Conservation (phyloP, 2,329 filamentous ascomycete species). For the Aaosphaeria pasadenensis region DNA sequence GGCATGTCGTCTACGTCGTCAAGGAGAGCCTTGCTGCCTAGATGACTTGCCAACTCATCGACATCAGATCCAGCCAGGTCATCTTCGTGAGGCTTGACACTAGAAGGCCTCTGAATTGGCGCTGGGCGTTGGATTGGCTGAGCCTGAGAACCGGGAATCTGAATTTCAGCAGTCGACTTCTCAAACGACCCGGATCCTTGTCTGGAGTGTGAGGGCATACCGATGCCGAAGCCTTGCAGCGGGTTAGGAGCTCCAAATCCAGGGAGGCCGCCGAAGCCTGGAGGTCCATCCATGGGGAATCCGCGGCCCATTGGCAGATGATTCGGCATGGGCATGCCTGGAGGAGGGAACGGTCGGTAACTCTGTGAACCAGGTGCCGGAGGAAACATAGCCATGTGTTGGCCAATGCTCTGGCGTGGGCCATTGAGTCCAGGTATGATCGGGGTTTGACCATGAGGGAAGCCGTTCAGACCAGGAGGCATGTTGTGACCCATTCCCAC, state of each 20-base stretch:
- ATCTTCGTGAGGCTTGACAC: slow-evolving; percentile 57
- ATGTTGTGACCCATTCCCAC: slow-evolving; percentile 47
- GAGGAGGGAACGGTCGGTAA: slow-evolving; percentile 54
- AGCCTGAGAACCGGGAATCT: slow-evolving; percentile 48
- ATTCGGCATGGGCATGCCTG: slow-evolving; percentile 57
- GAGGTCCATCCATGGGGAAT: slow-evolving; percentile 54
- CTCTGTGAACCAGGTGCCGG: slow-evolving; percentile 50
- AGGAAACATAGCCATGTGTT: slow-evolving; percentile 55
- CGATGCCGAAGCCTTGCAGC: slow-evolving; percentile 39
- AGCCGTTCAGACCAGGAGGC: slow-evolving; percentile 48
- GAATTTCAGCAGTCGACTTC: slow-evolving; percentile 57
- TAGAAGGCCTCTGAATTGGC: slow-evolving; percentile 84
- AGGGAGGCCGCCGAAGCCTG: slow-evolving; percentile 51
- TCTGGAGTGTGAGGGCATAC: slow-evolving; percentile 63
- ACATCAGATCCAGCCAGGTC: slow-evolving; percentile 50
- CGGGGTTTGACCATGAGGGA: slow-evolving; percentile 51
- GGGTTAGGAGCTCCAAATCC: slow-evolving; percentile 34
- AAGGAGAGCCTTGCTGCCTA: slow-evolving; percentile 87
- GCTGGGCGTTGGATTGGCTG: slow-evolving; percentile 79
- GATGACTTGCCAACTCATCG: slow-evolving; percentile 71
- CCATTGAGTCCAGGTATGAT: slow-evolving; percentile 53
- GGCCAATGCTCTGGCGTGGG: slow-evolving; percentile 48
- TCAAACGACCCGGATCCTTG: slow-evolving; percentile 68
- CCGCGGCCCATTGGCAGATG: slow-evolving; percentile 56
- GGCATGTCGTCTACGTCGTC: slow-evolving; percentile 58